Percentiles rank a stretch among this genome's conserved stretches.
These are phyloP conservation scores for Blastobotrys buckinghamii DNA, from an alignment of 1,139 yeast genomes.

Conservation along the genomic window DNA sequence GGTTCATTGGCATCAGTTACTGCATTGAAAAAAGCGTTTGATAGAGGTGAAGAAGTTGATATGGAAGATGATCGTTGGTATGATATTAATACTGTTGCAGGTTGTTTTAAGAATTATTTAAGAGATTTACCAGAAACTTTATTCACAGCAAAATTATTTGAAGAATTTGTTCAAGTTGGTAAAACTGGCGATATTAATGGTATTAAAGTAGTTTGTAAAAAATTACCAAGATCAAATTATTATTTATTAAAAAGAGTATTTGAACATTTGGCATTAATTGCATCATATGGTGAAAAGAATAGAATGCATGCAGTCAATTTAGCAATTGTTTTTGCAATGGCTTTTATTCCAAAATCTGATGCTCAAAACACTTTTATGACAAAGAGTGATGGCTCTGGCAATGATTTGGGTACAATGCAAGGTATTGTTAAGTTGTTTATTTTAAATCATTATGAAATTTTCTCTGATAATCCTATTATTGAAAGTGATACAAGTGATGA, in stretches of 20 bases:
- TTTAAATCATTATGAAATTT: slow-evolving; percentile 27
- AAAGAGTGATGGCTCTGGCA: too few species aligned
- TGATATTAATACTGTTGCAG: slow-evolving; percentile 85
- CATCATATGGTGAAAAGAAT: slow-evolving; percentile 54
- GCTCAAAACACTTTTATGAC: slow-evolving; percentile 24
- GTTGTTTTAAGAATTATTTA: slow-evolving; percentile 77
- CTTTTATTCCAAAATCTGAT: slow-evolving; percentile 38
- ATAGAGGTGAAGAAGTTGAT: slow-evolving; percentile 60
- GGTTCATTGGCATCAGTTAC: slow-evolving; percentile 79
- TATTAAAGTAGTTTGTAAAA: slow-evolving; percentile 42
- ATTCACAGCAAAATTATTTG: slow-evolving; percentile 55
- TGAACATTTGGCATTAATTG: slow-evolving; percentile 58
- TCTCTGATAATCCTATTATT: slow-evolving; percentile 11
- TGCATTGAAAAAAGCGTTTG: slow-evolving; percentile 65
- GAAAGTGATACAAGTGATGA: slow-evolving; percentile 3
- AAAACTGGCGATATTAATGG: slow-evolving; percentile 28
- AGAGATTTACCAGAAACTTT: slow-evolving; percentile 89
- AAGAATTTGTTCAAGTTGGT: slow-evolving; percentile 39
- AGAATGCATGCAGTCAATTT: slow-evolving; percentile 76
- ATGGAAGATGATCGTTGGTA: slow-evolving; percentile 64
- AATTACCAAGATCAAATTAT: slow-evolving; percentile 61
- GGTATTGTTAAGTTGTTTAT: slow-evolving; percentile 35
- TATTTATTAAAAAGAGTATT: slow-evolving; percentile 61
- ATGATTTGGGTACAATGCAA: slow-evolving; percentile 36
- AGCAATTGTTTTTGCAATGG: slow-evolving; percentile 70